phyloP scores from a whole-genome alignment of 2,329 filamentous ascomycete species.

The Alternaria panax region DNA sequence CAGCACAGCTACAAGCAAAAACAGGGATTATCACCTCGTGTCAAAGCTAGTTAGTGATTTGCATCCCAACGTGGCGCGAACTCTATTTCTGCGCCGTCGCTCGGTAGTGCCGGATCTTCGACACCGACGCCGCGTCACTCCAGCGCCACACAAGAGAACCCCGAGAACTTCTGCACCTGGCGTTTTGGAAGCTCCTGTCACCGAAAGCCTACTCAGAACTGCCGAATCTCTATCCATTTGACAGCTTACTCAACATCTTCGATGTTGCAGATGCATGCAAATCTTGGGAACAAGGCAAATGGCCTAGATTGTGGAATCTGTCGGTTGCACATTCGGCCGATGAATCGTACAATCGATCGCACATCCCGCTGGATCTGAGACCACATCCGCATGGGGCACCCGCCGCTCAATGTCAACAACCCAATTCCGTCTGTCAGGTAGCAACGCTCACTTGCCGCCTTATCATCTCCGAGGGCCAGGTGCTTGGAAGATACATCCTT shows the following conservation, averaged over 20 bases:
- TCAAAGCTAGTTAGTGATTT: not conserved
- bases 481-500: not conserved
- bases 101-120: not conserved
- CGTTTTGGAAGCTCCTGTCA: not conserved
- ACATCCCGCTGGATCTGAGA: conserved; percentile 7
- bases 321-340: not conserved
- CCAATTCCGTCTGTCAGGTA: not conserved
- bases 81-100: conserved; percentile 1
- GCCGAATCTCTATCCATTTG: not conserved
- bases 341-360: conserved; percentile 4
- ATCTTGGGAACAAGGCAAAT: not conserved
- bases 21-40: not conserved
- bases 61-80: conserved; percentile 3
- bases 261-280: not conserved
- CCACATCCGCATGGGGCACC: conserved; percentile 7
- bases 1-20: not conserved
- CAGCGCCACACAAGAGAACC: not conserved
- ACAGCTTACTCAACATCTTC: not conserved
- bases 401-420: not conserved
- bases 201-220: not conserved
- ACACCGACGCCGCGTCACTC: conserved; percentile 1
- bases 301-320: not conserved
- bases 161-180: not conserved
- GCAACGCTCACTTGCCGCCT: not conserved
- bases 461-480: conserved; percentile 7